Evolutionary conservation across 129 eudicot species (phyloP).

Genomic region (Tagetes patula): DNA sequence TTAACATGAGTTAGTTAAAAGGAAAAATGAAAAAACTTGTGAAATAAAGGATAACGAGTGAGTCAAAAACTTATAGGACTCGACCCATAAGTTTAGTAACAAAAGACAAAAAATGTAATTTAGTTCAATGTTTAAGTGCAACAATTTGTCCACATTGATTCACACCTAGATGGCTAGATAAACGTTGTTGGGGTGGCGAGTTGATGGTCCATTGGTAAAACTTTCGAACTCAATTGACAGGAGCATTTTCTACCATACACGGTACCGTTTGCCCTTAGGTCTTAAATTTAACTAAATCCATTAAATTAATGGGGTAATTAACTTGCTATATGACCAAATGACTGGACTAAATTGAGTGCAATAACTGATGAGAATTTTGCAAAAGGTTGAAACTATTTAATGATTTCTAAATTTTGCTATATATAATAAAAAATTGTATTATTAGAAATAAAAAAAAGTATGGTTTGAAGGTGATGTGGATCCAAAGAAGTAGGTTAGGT

Average conservation of each 20-base stretch:
- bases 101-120: too few species aligned
- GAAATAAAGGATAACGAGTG: too few species aligned
- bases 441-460: constrained; percentile 22
- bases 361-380: background rate
- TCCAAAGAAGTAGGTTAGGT: constrained; percentile 35
- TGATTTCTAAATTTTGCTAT: background rate
- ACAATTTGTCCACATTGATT: constrained; percentile 18
- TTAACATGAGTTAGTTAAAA: too few species aligned
- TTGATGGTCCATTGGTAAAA: too few species aligned
- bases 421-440: background rate
- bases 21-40: too few species aligned
- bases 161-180: constrained; percentile 19
- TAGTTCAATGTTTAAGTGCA: background rate
- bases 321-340: background rate
- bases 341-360: background rate
- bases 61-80: too few species aligned
- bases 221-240: too few species aligned
- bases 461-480: constrained; percentile 19
- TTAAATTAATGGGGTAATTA: background rate
- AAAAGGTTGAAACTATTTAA: background rate
- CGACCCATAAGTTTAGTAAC: too few species aligned
- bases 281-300: constrained; percentile 15
- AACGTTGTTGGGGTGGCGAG: too few species aligned
- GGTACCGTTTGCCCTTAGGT: too few species aligned
- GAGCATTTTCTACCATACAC: too few species aligned